A percentile compares a stretch with the other conserved stretches of the same genome.
Conservation (phyloP, 768 basidiomycete species). For the Amanita brunnescens region DNA sequence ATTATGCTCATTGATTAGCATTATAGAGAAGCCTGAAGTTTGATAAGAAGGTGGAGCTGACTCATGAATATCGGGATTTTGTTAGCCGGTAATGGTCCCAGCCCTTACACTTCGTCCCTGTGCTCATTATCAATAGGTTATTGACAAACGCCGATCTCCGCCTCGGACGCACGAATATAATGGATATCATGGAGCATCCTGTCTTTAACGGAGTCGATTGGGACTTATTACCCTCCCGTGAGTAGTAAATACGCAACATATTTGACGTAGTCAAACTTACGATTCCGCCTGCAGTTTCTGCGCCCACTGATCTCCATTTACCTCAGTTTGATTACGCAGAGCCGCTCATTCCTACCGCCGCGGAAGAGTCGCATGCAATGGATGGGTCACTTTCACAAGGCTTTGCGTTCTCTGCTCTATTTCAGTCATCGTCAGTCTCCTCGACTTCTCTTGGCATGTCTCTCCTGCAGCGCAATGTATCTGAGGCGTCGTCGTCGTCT, state of each 20-base stretch:
- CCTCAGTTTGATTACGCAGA: constrained; percentile 63
- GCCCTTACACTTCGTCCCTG: not conserved
- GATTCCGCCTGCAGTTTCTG: constrained; percentile 26
- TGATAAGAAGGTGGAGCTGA: constrained; percentile 34
- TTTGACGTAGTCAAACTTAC: not conserved
- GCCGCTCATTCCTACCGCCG: constrained; percentile 21
- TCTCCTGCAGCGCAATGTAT: constrained; percentile 16
- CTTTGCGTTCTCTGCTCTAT: constrained; percentile 74
- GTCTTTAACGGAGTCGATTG: constrained; percentile 54
- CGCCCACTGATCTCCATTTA: constrained; percentile 54
- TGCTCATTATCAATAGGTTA: constrained; percentile 31
- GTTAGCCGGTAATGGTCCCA: constrained; percentile 36
- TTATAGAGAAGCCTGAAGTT: constrained; percentile 54
- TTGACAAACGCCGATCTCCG: constrained; percentile 53
- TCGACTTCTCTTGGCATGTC: constrained; percentile 38
- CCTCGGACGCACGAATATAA: constrained; percentile 50
- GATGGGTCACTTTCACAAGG: constrained; percentile 42
- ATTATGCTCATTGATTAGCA: constrained; percentile 9
- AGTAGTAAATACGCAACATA: constrained; percentile 13
- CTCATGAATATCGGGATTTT: constrained; percentile 44
- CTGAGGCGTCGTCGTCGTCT: constrained; percentile 25
- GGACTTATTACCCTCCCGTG: constrained; percentile 44
- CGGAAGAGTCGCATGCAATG: constrained; percentile 10
- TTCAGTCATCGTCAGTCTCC: constrained; percentile 54
- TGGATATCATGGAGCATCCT: constrained; percentile 58